These are phyloP conservation scores for Fusarium staphyleae DNA, from an alignment of 2,329 filamentous ascomycete genomes.

Conservation along the genomic window DNA sequence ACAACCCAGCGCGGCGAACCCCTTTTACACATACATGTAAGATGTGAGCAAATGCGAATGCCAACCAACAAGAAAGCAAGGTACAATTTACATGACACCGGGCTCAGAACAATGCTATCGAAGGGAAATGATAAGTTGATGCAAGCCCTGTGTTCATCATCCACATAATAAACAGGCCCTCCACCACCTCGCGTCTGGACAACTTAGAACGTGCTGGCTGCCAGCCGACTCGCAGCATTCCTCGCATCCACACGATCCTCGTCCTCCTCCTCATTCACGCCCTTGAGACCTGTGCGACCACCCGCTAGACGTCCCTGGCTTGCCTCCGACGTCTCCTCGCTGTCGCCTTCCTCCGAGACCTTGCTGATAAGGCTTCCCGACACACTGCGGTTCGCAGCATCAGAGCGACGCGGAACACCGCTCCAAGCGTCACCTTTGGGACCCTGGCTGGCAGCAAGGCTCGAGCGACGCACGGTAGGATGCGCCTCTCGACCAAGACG, in stretches of 20 bases:
- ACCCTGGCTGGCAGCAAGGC: constrained; percentile 86
- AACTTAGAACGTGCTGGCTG: constrained; percentile 86
- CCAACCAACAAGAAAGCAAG: constrained; percentile 13
- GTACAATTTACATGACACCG: constrained; percentile 35
- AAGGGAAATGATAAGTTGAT: constrained; percentile 29
- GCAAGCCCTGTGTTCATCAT: constrained; percentile 27
- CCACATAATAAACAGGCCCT: constrained; percentile 19
- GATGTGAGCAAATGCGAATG: background rate
- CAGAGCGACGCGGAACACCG: constrained; percentile 83
- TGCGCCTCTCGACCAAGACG: constrained; percentile 89
- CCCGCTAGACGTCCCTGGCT: constrained; percentile 49
- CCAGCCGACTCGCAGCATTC: constrained; percentile 92
- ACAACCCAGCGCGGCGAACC: background rate
- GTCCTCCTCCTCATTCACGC: constrained; percentile 80
- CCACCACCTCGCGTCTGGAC: constrained; percentile 13
- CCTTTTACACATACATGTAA: constrained; percentile 11
- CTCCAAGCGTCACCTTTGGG: constrained; percentile 99
- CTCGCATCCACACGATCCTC: constrained; percentile 94
- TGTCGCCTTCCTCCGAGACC: constrained; percentile 67
- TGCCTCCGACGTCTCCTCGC: constrained; percentile 51
- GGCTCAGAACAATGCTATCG: constrained; percentile 38
- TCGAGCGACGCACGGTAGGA: constrained; percentile 75
- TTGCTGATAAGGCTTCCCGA: constrained; percentile 75
- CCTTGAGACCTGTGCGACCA: constrained; percentile 58
- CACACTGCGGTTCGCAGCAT: constrained; percentile 78